Base-by-base conservation (phyloP, 495 filamentous ascomycete species). In the Penicillium goetzii region DNA sequence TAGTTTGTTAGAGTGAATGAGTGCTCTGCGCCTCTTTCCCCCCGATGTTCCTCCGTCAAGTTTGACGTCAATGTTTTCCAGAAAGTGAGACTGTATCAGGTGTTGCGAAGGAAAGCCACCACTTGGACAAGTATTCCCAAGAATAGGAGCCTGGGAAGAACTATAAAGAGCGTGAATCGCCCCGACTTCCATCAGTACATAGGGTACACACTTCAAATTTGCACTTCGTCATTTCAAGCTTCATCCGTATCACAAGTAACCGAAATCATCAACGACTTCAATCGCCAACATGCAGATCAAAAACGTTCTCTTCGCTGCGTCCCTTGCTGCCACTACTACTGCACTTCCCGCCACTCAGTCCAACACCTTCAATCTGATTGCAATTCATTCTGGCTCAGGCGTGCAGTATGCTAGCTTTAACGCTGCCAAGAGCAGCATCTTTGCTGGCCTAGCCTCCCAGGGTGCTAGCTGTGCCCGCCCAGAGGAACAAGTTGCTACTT, bases 391-490 rank as follows among this genome's bases (percentile, higher is more conserved):
- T 10, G 81, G 72, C 41, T 78, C 70, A 52, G 72, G 62, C 11
- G 78, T 84, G 10, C 81, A 85, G 59, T 75, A 81, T 62, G 62
- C 72, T 17, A 43, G 58, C 58, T 74, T 80, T 68, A 68, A 74
- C 47, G 83, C 82, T 8, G 74, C 76, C 11, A 67, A 74, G 70
- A 73, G 70, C 70, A 76, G 75, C 68, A 52, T 86, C 56, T 77
- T 81, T 62, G 67, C 80, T 47, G 72, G 78, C 60, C 73, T 81
- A 26, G 65, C 72, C 21, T 65, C 51, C 19, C 76, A 80, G 65
- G 72, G 77, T 58, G 82, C 82, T 51, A 74, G 77, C 57, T 86
- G 83, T 65, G 76, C 72, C 30, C 69, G 74, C 21, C 56, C 71
- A n/a, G 59, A 74, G 19, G 64, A 67, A 41, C 69, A 75, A 28